phyloP scores from a whole-genome alignment of 2,329 filamentous ascomycete genomes.

The Hyphodiscus sp. region DNA sequence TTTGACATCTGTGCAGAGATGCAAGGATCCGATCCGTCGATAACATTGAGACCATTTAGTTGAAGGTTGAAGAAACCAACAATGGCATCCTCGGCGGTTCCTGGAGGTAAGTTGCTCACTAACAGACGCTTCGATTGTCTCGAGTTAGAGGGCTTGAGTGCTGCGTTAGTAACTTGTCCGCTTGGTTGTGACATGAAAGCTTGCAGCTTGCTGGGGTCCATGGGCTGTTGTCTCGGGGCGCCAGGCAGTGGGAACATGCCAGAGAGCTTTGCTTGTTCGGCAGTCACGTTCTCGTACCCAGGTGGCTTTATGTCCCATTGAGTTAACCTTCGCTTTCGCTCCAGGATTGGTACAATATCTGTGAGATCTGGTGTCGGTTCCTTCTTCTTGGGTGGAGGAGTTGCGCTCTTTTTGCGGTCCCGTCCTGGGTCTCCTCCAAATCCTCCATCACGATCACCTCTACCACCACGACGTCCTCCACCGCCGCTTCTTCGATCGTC shows the following conservation, averaged over 20 bases:
- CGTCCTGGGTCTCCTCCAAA: slow-evolving; percentile 43
- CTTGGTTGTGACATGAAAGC: slow-evolving; percentile 91
- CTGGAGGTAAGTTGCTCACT: slow-evolving; percentile 71
- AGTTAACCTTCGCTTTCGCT: slow-evolving; percentile 85
- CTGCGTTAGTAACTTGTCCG: slow-evolving; percentile 58
- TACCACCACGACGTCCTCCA: slow-evolving; percentile 37
- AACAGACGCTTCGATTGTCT: slow-evolving; percentile 91
- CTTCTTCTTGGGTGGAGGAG: slow-evolving; percentile 79
- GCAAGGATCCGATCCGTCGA: slow-evolving; percentile 78
- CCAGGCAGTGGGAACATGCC: slow-evolving; percentile 98
- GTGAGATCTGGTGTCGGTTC: slow-evolving; percentile 95
- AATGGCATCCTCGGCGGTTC: slow-evolving; percentile 68
- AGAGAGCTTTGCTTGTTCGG: slow-evolving; percentile 96
- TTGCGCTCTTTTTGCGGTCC: slow-evolving; percentile 58
- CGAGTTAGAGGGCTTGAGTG: slow-evolving; percentile 86
- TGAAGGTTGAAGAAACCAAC: slow-evolving; percentile 91
- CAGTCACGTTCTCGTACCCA: slow-evolving; percentile 96
- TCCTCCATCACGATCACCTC: slow-evolving; percentile 36
- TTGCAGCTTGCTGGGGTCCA: slow-evolving; percentile 90
- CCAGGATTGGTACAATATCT: slow-evolving; percentile 71
- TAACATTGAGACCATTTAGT: slow-evolving; percentile 91
- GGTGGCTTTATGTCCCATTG: slow-evolving; percentile 99
- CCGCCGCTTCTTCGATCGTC: slow-evolving; percentile 54
- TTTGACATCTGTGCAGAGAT: slow-evolving; percentile 74
- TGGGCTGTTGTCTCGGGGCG: slow-evolving; percentile 86